Evolutionary conservation across 352 stramenopile species (phyloP).

Genomic region (Labyrinthula sp.): DNA sequence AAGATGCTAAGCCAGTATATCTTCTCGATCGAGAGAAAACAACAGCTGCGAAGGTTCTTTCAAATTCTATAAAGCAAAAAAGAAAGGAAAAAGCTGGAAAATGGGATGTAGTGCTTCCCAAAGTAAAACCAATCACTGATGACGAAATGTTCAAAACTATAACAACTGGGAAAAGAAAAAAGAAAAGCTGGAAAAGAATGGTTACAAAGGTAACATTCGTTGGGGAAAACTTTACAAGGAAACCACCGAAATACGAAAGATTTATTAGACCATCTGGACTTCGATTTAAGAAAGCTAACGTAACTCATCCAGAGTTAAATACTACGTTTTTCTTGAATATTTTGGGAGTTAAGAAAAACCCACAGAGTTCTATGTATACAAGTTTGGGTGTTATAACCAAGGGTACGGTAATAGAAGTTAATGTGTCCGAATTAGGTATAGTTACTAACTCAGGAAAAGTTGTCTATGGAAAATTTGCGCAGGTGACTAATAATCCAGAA

Average conservation of each 20-base stretch:
- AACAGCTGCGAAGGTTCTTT: constrained; percentile 91
- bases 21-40: constrained; percentile 94
- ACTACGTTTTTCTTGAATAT: constrained; percentile 99
- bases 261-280: constrained; percentile 97
- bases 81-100: constrained; percentile 99
- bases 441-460: constrained; percentile 97
- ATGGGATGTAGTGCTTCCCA: constrained; percentile 94
- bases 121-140: constrained; percentile 87
- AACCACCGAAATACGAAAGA: constrained; percentile 98
- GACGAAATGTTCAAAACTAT: constrained; percentile 99
- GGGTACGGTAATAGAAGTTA: constrained; percentile 93
- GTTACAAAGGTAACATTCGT: constrained; percentile 91
- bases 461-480: constrained; percentile 92
- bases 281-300: constrained; percentile 97
- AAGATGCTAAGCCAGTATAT: constrained; percentile 92
- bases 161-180: constrained; percentile 80
- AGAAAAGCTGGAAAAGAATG: constrained; percentile 71
- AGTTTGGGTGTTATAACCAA: constrained; percentile 97
- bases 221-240: constrained; percentile 96
- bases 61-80: constrained; percentile 99
- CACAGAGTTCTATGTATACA: constrained; percentile 81
- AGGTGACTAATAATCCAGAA: constrained; percentile 99
- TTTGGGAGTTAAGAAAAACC: constrained; percentile 99
- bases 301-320: constrained; percentile 99
- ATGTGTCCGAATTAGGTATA: constrained; percentile 94